Conservation (phyloP, 176 grass and related monocot species). For the Stipa capillata region DNA sequence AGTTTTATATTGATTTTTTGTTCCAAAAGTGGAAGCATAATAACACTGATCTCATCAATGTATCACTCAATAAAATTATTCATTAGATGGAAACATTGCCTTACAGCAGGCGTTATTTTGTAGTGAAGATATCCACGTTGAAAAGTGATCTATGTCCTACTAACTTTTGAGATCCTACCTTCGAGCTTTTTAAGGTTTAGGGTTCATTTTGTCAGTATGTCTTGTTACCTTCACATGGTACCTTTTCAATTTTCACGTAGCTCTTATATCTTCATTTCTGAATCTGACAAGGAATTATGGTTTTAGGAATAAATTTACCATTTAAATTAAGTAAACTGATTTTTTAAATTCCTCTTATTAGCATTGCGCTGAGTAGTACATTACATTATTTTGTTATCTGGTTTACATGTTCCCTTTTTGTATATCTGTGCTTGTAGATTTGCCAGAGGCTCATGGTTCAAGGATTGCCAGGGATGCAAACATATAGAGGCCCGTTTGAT, state of each 20-base stretch:
- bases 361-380: not conserved
- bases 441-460: constrained; percentile 95
- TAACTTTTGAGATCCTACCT: not conserved
- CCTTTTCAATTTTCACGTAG: not conserved
- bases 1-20: not conserved
- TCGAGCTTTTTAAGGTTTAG: not conserved
- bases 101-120: not conserved
- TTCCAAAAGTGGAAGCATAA: not conserved
- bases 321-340: not conserved
- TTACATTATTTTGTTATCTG: not conserved
- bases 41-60: not conserved
- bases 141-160: not conserved
- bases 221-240: not conserved
- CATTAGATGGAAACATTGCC: not conserved
- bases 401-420: not conserved
- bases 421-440: constrained; percentile 41
- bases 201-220: not conserved
- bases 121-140: not conserved
- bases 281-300: not conserved
- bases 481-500: constrained; percentile 66
- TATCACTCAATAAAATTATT: not conserved
- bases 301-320: not conserved
- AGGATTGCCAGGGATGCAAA: constrained; percentile 76
- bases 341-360: not conserved
- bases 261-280: not conserved